Conservation (phyloP, 768 basidiomycete genomes). For the Tremella fuciformis region DNA sequence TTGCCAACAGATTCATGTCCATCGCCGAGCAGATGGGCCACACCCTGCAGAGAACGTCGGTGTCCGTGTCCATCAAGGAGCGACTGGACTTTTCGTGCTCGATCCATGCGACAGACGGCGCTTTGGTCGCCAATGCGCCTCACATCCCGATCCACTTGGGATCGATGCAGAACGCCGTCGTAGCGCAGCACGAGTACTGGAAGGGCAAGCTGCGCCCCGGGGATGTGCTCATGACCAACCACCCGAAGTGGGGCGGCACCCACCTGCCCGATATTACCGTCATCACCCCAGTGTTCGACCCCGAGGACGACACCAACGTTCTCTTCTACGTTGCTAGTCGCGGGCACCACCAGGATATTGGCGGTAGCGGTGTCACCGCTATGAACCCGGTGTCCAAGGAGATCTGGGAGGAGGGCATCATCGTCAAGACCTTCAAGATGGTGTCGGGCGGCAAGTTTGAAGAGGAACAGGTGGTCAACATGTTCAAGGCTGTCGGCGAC, state of each 20-base stretch:
- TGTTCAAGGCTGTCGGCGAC: conserved; percentile 59
- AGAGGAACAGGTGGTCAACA: conserved; percentile 66
- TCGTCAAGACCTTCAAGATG: conserved; percentile 85
- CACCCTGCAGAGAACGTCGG: conserved; percentile 82
- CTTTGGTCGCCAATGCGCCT: conserved; percentile 46
- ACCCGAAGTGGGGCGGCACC: conserved; percentile 22
- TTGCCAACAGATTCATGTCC: conserved; percentile 22
- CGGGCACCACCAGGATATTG: conserved; percentile 61
- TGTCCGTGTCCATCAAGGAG: conserved; percentile 94
- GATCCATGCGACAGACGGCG: conserved; percentile 67
- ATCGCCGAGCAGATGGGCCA: conserved; percentile 84
- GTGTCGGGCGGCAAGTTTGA: conserved; percentile 77
- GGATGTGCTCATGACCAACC: conserved; percentile 37
- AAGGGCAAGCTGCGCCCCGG: conserved; percentile 21
- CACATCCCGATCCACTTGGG: conserved; percentile 41
- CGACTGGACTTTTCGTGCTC: conserved; percentile 93
- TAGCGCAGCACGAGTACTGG: conserved; percentile 24
- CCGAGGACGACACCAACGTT: conserved; percentile 15
- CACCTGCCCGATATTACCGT: conserved; percentile 38
- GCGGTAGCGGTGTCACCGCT: conserved; percentile 80
- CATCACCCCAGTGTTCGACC: conserved; percentile 36
- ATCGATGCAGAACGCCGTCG: conserved; percentile 35
- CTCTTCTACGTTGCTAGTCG: conserved; percentile 25
- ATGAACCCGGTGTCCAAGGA: conserved; percentile 93
- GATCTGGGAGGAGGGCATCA: conserved; percentile 88